phyloP scores from a whole-genome alignment of 148 eudicot species.

The Silene latifolia region DNA sequence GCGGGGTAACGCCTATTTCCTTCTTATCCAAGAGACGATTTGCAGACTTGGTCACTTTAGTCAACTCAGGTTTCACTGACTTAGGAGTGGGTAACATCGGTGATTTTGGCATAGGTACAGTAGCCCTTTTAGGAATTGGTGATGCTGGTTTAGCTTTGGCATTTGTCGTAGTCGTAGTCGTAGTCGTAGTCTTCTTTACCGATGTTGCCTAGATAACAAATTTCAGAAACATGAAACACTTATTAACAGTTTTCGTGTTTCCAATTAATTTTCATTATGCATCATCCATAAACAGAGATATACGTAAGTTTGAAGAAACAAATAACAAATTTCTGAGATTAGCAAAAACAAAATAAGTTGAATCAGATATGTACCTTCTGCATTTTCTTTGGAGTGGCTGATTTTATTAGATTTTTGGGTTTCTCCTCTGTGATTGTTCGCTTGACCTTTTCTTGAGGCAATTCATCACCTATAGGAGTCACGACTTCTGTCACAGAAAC shows the following conservation, averaged over 20 bases:
- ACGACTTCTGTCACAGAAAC: neutral
- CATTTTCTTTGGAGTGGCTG: neutral
- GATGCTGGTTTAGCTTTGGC: slow-evolving; percentile 48
- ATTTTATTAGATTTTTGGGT: neutral
- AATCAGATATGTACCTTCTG: neutral
- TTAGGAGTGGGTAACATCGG: slow-evolving; percentile 42
- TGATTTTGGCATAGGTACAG: slow-evolving; percentile 23
- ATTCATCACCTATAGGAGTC: neutral
- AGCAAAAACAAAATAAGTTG: no score
- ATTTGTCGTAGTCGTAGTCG: slow-evolving; percentile 27
- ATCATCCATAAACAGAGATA: no score
- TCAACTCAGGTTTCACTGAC: slow-evolving; percentile 35
- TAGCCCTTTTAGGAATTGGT: neutral
- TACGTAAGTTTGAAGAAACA: no score
- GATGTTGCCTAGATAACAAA: slow-evolving; percentile 33
- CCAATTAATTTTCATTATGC: no score
- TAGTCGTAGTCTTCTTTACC: slow-evolving; percentile 31
- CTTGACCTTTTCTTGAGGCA: neutral
- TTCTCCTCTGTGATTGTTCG: neutral
- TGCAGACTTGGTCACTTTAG: slow-evolving; percentile 32
- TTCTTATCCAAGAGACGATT: slow-evolving; percentile 42
- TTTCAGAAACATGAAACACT: no score
- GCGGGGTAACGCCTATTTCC: slow-evolving; percentile 30
- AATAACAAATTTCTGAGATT: no score
- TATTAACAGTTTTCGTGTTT: neutral